These are phyloP conservation scores for Acanthamoeba royreba DNA, from an alignment of 208 protist genomes.

Conservation along the genomic window DNA sequence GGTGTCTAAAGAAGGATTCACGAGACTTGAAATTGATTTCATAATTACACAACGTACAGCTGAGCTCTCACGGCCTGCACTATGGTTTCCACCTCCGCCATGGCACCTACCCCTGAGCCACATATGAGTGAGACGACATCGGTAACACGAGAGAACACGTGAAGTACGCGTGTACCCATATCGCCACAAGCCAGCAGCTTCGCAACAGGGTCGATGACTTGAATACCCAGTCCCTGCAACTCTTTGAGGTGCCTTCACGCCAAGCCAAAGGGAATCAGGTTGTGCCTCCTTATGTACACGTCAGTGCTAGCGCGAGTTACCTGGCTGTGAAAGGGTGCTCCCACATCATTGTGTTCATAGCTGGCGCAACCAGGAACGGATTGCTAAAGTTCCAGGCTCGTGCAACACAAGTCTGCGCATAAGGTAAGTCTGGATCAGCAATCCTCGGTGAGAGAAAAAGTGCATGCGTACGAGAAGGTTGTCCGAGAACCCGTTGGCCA, in stretches of 20 bases:
- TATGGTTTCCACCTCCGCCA: neutral
- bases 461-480: constrained; percentile 82
- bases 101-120: neutral
- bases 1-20: too few species aligned
- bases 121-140: neutral
- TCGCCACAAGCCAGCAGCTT: constrained; percentile 94
- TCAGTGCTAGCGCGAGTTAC: neutral
- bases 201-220: constrained; percentile 86
- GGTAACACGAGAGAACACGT: neutral
- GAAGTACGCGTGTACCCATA: constrained; percentile 75
- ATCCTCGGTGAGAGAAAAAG: neutral
- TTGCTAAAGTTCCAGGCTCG: constrained; percentile 92
- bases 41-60: too few species aligned
- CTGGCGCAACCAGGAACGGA: constrained; percentile 92
- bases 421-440: neutral
- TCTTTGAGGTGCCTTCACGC: constrained; percentile 11
- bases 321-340: constrained; percentile 88
- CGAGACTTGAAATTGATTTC: too few species aligned
- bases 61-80: neutral
- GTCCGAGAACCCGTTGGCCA: constrained; percentile 91
- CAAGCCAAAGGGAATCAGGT: too few species aligned
- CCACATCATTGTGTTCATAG: constrained; percentile 99
- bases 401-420: constrained; percentile 87
- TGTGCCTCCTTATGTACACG: neutral
- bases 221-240: constrained; percentile 46